These are phyloP conservation scores for Cordyceps cateniannulata DNA, from an alignment of 2,329 filamentous ascomycete species.

Conservation along the genomic window DNA sequence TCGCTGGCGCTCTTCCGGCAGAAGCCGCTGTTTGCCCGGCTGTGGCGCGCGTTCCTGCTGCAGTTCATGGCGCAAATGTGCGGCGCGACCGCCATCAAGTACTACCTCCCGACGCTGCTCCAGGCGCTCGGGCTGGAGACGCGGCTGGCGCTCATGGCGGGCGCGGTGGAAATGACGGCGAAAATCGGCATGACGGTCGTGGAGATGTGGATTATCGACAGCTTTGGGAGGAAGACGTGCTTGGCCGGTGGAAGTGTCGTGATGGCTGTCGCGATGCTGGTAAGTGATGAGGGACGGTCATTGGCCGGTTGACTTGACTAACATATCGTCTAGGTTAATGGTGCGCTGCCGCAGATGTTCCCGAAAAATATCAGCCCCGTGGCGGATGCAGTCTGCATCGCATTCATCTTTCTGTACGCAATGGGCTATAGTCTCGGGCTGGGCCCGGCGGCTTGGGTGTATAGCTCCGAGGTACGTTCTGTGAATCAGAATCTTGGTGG, in stretches of 20 bases:
- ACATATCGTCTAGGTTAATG: constrained; percentile 40
- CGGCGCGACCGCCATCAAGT: constrained; percentile 54
- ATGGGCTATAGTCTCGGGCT: constrained; percentile 53
- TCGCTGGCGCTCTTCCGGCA: constrained; percentile 42
- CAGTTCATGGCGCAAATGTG: constrained; percentile 57
- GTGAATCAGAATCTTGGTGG: not conserved
- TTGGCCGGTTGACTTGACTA: not conserved
- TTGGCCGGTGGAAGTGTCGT: constrained; percentile 42
- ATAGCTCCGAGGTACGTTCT: constrained; percentile 45
- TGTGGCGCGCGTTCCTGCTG: constrained; percentile 50
- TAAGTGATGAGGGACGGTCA: too few species aligned
- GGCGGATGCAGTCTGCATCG: constrained; percentile 44
- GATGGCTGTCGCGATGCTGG: constrained; percentile 48
- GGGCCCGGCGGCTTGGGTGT: constrained; percentile 52
- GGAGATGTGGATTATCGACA: constrained; percentile 52
- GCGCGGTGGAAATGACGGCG: constrained; percentile 49
- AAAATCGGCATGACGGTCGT: constrained; percentile 51
- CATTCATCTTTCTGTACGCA: constrained; percentile 53
- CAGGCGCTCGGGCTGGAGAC: constrained; percentile 42
- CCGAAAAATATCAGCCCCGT: constrained; percentile 40
- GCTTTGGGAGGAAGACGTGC: constrained; percentile 41
- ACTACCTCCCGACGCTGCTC: constrained; percentile 51
- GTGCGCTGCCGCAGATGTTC: constrained; percentile 43
- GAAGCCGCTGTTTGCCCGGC: constrained; percentile 39
- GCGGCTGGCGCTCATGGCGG: constrained; percentile 43